Evolutionary conservation across 495 filamentous ascomycete genomes (phyloP), one percentile per base, ranked within the genome.

Genomic region (Halenospora varia): DNA sequence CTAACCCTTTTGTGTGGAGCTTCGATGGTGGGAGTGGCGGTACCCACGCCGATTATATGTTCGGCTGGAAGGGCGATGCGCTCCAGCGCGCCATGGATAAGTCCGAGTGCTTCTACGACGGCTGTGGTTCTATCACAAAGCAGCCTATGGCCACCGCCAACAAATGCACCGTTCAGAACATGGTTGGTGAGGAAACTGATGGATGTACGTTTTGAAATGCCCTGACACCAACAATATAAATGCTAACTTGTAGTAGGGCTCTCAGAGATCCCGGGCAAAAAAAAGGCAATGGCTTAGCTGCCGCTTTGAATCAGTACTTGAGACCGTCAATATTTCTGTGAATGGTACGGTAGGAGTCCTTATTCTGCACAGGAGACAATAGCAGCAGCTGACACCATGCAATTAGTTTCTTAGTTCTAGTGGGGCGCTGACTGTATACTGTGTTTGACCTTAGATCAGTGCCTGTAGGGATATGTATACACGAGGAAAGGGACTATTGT

Each of bases 61-160:
- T 49, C 23, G 47, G 47, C 47, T 49, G 47, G 47, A 49, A 49
- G n/a, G 47, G 47, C 47, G 47, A 49, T 49, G 19, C 47, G 20
- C 47, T 49, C 23, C 3, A 23, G 47, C 19, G 23, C 19, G 47
- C 47, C 11, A 49, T 49, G 47, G 20, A 23, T 20, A 49, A 49
- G 47, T 49, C 47, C 47, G 47, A 49, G 47, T 49, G 47, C 47
- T 49, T 49, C 47, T 49, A 49, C n/a, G 47, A 49, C 23, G 47
- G 47, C 47, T 49, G 47, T 20, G 47, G 47, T 25, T 49, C 47
- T 49, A 49, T 49, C 22, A 49, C 19, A 19, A 49, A 49, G 47
- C 47, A 49, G 23, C 9, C 47, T 25, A 49, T 49, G 47, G 47
- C 47, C 19, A 49, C 47, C 23, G 47, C 47, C 23, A 25, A 25